Base-by-base conservation (phyloP, 257 asterid genomes). In the Nicotiana obtusifolia region DNA sequence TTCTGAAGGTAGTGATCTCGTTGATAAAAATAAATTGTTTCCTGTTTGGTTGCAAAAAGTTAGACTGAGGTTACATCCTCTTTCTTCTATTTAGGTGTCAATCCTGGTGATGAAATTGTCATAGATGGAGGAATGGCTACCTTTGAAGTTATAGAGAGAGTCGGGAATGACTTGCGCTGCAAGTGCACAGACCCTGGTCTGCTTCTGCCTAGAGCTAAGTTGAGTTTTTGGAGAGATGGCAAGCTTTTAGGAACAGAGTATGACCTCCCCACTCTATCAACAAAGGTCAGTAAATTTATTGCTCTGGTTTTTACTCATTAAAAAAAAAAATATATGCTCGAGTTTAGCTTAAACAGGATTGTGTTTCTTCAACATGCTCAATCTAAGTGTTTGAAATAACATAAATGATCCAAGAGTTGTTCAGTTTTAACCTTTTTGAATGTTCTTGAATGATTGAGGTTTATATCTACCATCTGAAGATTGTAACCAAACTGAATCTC, bases 51-150 rank as follows among this genome's bases (percentile, higher is more conserved):
- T 15, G 24, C 30, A 66, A 67, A 60, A 59, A 56, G 1, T 0
- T 78, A 20, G 79, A 71, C 5, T 13, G 26, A 33, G 28, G 41
- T 41, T 22, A 56, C 26, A 61, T 56, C 47, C 9, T 20, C 56
- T 15, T 60, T 30, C 41, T 33, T 16, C 77, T 44, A 20, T 85
- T 66, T 57, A 94, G 98, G 95, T 75, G 87, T 94, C 80, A 84
- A 89, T 19, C 80, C 89, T 76, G 97, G 97, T 49, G 98, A 94
- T 84, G 95, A 92, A 67, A 83, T 94, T 64, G 95, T 94, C 31
- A 85, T 92, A 79, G 98, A 94, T 83, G 98, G 97, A 81, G 98
- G 98, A 85, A 94, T 94, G 97, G 93, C 94, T 10, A 92, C 92
- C 5, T 94, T 94, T 73, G 89, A 92, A 84, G 97, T 94, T 68